These are phyloP conservation scores for Fusarium sp. DNA, from an alignment of 2,329 filamentous ascomycete genomes.

Conservation along the genomic window DNA sequence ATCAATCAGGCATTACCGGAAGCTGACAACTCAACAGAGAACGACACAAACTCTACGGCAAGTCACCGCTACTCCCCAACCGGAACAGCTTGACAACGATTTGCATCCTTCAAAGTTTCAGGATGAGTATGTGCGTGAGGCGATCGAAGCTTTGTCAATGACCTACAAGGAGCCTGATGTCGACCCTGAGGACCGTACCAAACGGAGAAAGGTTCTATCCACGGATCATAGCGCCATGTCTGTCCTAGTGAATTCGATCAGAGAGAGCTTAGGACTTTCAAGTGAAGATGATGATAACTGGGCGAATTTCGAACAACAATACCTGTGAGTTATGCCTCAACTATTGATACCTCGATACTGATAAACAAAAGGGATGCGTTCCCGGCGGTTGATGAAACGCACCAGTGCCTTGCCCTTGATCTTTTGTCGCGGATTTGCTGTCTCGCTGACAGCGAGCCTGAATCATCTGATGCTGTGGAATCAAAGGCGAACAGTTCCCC, in stretches of 20 bases:
- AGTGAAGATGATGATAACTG: conserved; percentile 37
- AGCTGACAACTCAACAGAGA: conserved; percentile 43
- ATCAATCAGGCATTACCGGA: not conserved
- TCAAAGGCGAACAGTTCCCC: not conserved
- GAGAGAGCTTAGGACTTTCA: conserved; percentile 44
- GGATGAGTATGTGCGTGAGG: conserved; percentile 41
- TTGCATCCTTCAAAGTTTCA: conserved; percentile 45
- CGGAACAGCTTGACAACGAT: conserved; percentile 37
- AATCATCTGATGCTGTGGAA: not conserved
- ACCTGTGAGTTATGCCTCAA: conserved; percentile 56
- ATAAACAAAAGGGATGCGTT: conserved; percentile 52
- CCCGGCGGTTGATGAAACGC: conserved; percentile 54
- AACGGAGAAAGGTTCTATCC: conserved; percentile 44
- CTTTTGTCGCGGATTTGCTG: conserved; percentile 61
- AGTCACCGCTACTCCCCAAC: conserved; percentile 31
- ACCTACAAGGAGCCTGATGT: conserved; percentile 40
- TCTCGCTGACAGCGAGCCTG: conserved; percentile 23
- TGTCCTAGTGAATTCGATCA: conserved; percentile 37
- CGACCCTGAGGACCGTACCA: conserved; percentile 32
- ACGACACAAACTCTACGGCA: conserved; percentile 44
- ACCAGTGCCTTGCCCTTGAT: conserved; percentile 62
- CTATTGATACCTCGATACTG: conserved; percentile 20
- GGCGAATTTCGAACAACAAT: conserved; percentile 47
- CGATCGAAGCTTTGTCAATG: conserved; percentile 44
- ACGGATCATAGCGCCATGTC: conserved; percentile 32